Percentiles rank a stretch among this genome's conserved stretches.
Evolutionary conservation across 805 yeast genomes (phyloP).

Genomic region (Metschnikowia orientalis): DNA sequence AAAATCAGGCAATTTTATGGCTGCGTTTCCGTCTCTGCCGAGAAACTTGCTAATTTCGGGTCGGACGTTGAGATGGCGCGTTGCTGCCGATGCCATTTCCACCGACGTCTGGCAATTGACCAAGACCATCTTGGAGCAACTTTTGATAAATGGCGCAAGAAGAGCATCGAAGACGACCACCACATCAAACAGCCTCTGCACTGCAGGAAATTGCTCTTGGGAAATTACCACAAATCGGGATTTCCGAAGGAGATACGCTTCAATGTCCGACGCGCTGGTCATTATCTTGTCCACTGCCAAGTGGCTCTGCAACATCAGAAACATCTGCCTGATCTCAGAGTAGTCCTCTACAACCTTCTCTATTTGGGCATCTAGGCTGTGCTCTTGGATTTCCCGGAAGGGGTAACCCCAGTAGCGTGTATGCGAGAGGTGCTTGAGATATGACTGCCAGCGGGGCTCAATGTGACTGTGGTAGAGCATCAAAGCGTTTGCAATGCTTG

Average conservation of each 20-base stretch:
- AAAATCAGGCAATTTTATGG: slow-evolving; percentile 3
- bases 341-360: slow-evolving; percentile 9
- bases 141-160: slow-evolving; percentile 1
- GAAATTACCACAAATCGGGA: slow-evolving; percentile 5
- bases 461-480: slow-evolving; percentile 19
- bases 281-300: slow-evolving; percentile 9
- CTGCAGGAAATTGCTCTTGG: slow-evolving; percentile 3
- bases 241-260: slow-evolving; percentile 2
- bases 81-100: too few species aligned
- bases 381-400: slow-evolving; percentile 4
- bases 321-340: slow-evolving; percentile 5
- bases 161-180: slow-evolving; percentile 4
- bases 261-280: slow-evolving; percentile 2
- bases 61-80: too few species aligned
- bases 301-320: slow-evolving; percentile 9
- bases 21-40: background rate
- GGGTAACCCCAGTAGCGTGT: slow-evolving; percentile 9
- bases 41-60: slow-evolving; percentile 1
- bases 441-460: slow-evolving; percentile 18
- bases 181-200: slow-evolving; percentile 6
- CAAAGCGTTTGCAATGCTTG: slow-evolving; percentile 18
- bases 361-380: background rate
- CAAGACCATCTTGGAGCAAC: background rate
- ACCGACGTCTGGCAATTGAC: background rate
- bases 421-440: slow-evolving; percentile 7